A percentile compares a stretch with the other conserved stretches of the same genome.
Conservation (phyloP, 2,329 filamentous ascomycete species). For the Nemania sp. region DNA sequence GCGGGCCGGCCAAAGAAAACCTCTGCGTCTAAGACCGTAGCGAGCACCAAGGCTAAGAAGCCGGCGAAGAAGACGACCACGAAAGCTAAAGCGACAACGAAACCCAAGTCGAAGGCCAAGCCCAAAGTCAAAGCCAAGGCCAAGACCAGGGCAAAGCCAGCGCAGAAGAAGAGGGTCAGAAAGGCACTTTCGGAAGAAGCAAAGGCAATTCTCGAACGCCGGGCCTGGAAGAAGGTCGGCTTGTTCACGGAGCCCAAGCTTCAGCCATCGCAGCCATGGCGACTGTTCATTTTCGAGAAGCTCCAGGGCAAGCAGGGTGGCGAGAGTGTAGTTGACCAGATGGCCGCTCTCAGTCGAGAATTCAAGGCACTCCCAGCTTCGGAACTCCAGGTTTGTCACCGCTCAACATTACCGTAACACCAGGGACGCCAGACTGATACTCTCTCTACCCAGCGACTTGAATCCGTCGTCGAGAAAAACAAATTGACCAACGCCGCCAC, state of each 20-base stretch:
- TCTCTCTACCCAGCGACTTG: conserved; percentile 43
- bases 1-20: conserved; percentile 26
- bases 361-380: conserved; percentile 48
- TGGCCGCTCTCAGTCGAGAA: conserved; percentile 36
- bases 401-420: not conserved
- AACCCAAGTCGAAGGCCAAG: conserved; percentile 8
- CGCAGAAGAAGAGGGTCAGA: conserved; percentile 2
- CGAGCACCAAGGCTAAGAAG: conserved; percentile 31
- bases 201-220: conserved; percentile 34
- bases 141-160: not conserved
- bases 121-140: not conserved
- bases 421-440: conserved; percentile 19
- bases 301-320: conserved; percentile 32
- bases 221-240: conserved; percentile 46
- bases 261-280: conserved; percentile 44
- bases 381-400: conserved; percentile 50
- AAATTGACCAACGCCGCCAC: conserved; percentile 45
- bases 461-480: conserved; percentile 46
- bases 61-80: conserved; percentile 33
- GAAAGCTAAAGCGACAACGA: conserved; percentile 12
- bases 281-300: conserved; percentile 43
- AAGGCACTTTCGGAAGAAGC: conserved; percentile 27
- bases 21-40: conserved; percentile 17
- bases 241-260: conserved; percentile 47
- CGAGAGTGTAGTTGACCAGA: conserved; percentile 23